Evolutionary conservation across 345 rosid genomes (phyloP), one percentile per base, ranked within the genome.

Genomic region (Carallia brachiata): DNA sequence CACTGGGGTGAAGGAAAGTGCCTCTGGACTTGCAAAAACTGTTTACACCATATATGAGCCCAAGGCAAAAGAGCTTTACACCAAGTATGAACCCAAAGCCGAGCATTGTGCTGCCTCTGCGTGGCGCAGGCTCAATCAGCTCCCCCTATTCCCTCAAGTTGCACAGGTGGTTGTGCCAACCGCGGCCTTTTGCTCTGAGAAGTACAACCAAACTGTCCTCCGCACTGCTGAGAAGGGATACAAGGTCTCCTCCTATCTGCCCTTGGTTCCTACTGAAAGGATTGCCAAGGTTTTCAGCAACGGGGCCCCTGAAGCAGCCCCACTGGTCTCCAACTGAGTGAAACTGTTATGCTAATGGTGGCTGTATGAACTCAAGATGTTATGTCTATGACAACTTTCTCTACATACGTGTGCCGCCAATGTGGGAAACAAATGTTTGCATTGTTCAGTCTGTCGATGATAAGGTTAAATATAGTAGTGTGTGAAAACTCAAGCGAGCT

Each of bases 261-360:
- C 99, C 0, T 70, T 90, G 79, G 93, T 95, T 75, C 98, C 99
- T 15, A 88, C 92, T 0, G 82, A 84, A 85, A 89, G 69, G 90
- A 95, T 92, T 59, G 91, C 96, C 6, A 83, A 84, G 86, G 86
- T 87, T 31, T 95, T 92, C 37, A 39, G 71, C 17, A 76, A 73
- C 2, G 86, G 67, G n/a, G 77, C 70, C 36, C 70, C 79, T 3
- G 80, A 69, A 65, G 16, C 76, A 0, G 55, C 75, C 66, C 79
- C 88, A 1, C 55, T 84, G 75, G 75, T 67, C 48, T 82, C 87
- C n/a, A 59, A 68, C 64, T 84, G 75, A 77, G 3, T 32, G 13
- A 31, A 19, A 17, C 13, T 44, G 16, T 36, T 30, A 15, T 57
- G 52, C 30, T 39, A 5, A n/a, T 6, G 53, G 28, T 27, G n/a